phyloP scores from a whole-genome alignment of 352 stramenopile species.

The Blastocystis sp. region DNA sequence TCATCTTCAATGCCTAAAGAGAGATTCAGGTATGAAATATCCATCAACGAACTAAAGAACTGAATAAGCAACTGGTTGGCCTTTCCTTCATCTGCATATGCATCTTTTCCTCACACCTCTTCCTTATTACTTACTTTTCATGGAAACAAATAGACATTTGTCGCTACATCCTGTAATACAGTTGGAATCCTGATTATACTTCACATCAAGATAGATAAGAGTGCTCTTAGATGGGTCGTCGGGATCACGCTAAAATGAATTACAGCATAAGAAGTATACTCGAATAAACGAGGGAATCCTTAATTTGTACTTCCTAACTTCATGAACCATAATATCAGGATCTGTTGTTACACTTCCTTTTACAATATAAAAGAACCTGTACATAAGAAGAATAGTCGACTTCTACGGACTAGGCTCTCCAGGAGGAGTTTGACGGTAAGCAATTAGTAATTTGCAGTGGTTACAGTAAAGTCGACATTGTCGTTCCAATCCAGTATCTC shows the following conservation, averaged over 20 bases:
- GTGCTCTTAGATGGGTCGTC: constrained; percentile 29
- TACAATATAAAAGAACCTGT: constrained; percentile 60
- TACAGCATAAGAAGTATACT: not conserved
- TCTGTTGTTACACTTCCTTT: constrained; percentile 47
- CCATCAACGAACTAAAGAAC: constrained; percentile 21
- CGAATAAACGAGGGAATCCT: constrained; percentile 43
- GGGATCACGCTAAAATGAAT: constrained; percentile 15
- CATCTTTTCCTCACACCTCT: not conserved
- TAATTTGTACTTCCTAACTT: constrained; percentile 54
- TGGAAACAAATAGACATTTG: not conserved
- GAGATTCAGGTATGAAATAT: constrained; percentile 1
- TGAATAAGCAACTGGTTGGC: constrained; percentile 36
- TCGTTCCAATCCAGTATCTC: constrained; percentile 31
- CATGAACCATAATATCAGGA: constrained; percentile 49
- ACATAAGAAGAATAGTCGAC: not conserved
- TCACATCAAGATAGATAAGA: constrained; percentile 27
- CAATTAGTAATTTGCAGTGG: constrained; percentile 33
- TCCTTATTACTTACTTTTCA: constrained; percentile 13
- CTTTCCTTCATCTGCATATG: constrained; percentile 42
- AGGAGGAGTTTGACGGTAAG: constrained; percentile 19
- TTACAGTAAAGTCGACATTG: constrained; percentile 44
- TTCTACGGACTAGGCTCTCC: constrained; percentile 1
- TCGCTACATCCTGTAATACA: not conserved
- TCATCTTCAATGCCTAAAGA: not conserved
- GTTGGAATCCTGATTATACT: constrained; percentile 8